phyloP scores from a whole-genome alignment of 2,329 filamentous ascomycete genomes.

The Aspergillus pseudoglaucus region DNA sequence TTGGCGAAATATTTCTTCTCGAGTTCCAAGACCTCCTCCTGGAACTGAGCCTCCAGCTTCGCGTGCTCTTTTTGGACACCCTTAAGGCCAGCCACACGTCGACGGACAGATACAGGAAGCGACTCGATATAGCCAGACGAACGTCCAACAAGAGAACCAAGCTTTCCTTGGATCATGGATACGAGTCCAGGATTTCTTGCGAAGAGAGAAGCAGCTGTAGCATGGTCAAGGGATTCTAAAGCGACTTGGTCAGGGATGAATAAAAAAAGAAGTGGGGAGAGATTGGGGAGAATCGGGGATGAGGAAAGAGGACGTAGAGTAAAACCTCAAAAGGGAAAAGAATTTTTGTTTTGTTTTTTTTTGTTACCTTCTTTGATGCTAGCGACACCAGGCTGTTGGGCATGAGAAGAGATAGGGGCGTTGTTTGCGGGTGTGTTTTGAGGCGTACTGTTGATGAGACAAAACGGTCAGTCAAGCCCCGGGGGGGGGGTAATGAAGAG shows the following conservation, averaged over 20 bases:
- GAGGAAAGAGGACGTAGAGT: conserved; percentile 3
- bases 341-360: conserved; percentile 37
- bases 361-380: conserved; percentile 93
- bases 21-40: conserved; percentile 93
- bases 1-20: conserved; percentile 99
- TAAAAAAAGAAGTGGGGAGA: conserved; percentile 5
- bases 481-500: conserved; percentile 7
- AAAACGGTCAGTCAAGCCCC: conserved; percentile 4
- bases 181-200: conserved; percentile 92
- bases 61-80: conserved; percentile 98
- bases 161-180: conserved; percentile 95
- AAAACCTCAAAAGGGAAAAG: neutral
- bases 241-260: conserved; percentile 13
- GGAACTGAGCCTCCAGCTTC: conserved; percentile 96
- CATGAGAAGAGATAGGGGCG: conserved; percentile 95
- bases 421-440: conserved; percentile 96
- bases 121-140: conserved; percentile 98
- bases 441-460: conserved; percentile 64
- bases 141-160: conserved; percentile 84
- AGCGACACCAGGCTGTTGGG: conserved; percentile 85
- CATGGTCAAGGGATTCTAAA: conserved; percentile 83
- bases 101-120: conserved; percentile 79
- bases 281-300: conserved; percentile 1
- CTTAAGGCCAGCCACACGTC: conserved; percentile 90
- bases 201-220: conserved; percentile 82